phyloP scores from a whole-genome alignment of 2,329 filamentous ascomycete genomes.

The Cyphellophora europaea region DNA sequence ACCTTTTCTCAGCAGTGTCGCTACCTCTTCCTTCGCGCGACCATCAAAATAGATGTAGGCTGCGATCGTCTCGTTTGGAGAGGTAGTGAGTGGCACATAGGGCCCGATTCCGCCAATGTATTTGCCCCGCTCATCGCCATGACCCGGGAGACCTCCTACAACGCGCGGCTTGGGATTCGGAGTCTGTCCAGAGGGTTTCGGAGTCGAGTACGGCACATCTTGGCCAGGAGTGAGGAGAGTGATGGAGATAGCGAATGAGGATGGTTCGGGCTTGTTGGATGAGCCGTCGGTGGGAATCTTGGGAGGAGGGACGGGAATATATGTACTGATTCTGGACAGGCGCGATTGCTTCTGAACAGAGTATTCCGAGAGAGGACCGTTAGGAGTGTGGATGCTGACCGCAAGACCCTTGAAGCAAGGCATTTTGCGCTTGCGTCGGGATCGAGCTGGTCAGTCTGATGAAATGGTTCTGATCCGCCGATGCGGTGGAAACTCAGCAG shows the following conservation, averaged over 20 bases:
- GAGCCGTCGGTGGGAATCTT: conserved; percentile 58
- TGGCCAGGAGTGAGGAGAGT: conserved; percentile 83
- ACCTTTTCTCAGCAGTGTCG: conserved; percentile 79
- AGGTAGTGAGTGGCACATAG: conserved; percentile 86
- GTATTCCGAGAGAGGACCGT: conserved; percentile 77
- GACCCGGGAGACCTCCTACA: conserved; percentile 61
- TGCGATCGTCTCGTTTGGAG: conserved; percentile 91
- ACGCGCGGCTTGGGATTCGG: conserved; percentile 74
- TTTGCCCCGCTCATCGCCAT: conserved; percentile 41
- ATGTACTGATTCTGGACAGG: conserved; percentile 86
- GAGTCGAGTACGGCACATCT: conserved; percentile 84
- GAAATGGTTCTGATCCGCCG: too few relatives aligned
- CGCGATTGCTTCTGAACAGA: conserved; percentile 91
- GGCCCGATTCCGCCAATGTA: conserved; percentile 57
- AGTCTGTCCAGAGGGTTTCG: conserved; percentile 66
- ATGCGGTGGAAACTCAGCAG: too few relatives aligned
- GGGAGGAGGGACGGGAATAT: conserved; percentile 89
- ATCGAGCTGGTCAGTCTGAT: not conserved
- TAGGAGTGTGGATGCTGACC: conserved; percentile 84
- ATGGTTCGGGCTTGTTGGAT: conserved; percentile 73
- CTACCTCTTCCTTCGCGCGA: conserved; percentile 89
- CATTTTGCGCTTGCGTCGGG: conserved; percentile 41
- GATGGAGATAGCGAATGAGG: conserved; percentile 96
- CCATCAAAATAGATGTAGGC: conserved; percentile 99
- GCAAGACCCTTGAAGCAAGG: conserved; percentile 99